These are phyloP conservation scores for Aspergillus bridgeri DNA, from an alignment of 495 filamentous ascomycete genomes.

Conservation along the genomic window DNA sequence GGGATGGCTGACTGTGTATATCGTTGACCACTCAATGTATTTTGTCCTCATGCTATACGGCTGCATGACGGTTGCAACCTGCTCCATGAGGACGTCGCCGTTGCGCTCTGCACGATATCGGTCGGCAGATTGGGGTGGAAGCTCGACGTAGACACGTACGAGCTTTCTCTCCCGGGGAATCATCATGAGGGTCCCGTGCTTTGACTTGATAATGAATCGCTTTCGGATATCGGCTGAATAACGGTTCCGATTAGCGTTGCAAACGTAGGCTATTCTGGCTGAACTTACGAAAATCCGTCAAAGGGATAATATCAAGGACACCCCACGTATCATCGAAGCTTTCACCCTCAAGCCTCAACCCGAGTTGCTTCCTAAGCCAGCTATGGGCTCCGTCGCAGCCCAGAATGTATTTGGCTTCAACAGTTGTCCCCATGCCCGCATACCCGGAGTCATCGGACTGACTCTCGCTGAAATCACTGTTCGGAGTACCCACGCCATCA, in stretches of 20 bases:
- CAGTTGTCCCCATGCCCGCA: constrained; percentile 11
- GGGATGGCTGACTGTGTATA: neutral
- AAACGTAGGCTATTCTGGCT: neutral
- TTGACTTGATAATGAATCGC: constrained; percentile 8
- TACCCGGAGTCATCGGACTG: neutral
- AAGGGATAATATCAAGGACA: constrained; percentile 24
- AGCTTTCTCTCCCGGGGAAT: constrained; percentile 12
- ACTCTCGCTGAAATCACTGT: neutral
- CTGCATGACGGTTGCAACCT: constrained; percentile 5
- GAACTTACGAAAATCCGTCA: constrained; percentile 22
- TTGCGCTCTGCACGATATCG: neutral
- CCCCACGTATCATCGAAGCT: constrained; percentile 17
- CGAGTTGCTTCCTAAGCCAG: constrained; percentile 21
- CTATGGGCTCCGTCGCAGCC: constrained; percentile 26
- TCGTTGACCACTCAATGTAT: constrained; percentile 4
- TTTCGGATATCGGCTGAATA: constrained; percentile 5
- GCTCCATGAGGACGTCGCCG: constrained; percentile 1
- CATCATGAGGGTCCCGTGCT: constrained; percentile 15
- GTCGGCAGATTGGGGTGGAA: neutral
- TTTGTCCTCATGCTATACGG: constrained; percentile 4
- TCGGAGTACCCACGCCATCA: neutral
- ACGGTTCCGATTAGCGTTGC: neutral
- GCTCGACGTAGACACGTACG: constrained; percentile 10
- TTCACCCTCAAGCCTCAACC: constrained; percentile 9
- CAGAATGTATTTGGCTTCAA: constrained; percentile 27